Evolutionary conservation across 257 asterid genomes (phyloP), one percentile per base, ranked within the genome.

Genomic region (Nicotiana otophora): DNA sequence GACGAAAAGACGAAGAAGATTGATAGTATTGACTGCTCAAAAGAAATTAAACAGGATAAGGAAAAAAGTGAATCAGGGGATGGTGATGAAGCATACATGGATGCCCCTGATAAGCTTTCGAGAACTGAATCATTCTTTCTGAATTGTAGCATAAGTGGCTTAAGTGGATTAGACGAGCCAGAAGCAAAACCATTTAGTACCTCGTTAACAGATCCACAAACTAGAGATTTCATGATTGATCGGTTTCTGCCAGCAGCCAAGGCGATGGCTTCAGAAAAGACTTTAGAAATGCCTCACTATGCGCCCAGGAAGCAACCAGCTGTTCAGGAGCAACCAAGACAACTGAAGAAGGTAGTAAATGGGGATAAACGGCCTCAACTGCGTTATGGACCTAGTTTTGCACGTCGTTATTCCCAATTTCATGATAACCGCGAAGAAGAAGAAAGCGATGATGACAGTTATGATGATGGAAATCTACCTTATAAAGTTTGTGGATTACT

Each of bases 191-290:
- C 85, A 4, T 81, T 84, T 26, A 84, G 86, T 53, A 74, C 82
- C 28, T 86, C 81, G 55, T 76, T 81, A 12, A 87, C 68, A 0
- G 97, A 94, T 83, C 84, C 83, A 53, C 89, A 88, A 83, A 81
- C 91, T 81, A 88, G 90, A 48, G 97, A 89, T 68, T 92, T 93
- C 85, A 91, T 95, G 95, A 87, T 96, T 88, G 95, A 89, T 78
- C 91, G 98, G 87, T 96, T 96, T 86, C 89, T 94, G 58, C 99
- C 98, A 12, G 99, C 97, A 14, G 99, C 99, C 19, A 92, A 92
- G 87, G 96, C 97, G 5, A 89, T 95, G 97, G 91, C 92, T 63
- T 81, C 92, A 3, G 97, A 93, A 85, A 89, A 93, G 94, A 87
- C 90, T 53, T 83, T 90, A 1, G 97, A 93, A 85, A 84, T 86